A percentile compares a stretch with the other conserved stretches of the same genome.
Evolutionary conservation across 2,329 filamentous ascomycete genomes (phyloP).

Genomic region (Ophioceras dolichostomum): DNA sequence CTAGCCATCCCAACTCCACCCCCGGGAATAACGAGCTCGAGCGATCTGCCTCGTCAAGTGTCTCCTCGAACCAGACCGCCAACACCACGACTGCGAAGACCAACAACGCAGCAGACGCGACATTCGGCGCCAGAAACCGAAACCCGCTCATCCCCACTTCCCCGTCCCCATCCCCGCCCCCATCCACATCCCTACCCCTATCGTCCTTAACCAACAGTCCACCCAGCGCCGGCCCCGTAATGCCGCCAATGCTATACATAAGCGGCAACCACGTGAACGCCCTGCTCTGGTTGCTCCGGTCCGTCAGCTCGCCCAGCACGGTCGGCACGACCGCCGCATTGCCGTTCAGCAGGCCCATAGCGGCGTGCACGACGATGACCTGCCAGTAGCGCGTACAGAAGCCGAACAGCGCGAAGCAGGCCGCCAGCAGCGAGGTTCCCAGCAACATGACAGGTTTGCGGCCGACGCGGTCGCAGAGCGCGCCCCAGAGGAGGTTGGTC

Average conservation of each 20-base stretch:
- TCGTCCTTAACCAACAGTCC: conserved; percentile 60
- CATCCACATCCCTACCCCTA: background rate
- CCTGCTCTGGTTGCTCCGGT: conserved; percentile 83
- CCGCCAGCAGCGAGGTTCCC: conserved; percentile 71
- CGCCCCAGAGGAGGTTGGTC: conserved; percentile 89
- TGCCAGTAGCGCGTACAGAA: conserved; percentile 77
- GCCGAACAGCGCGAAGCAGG: conserved; percentile 76
- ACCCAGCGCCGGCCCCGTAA: conserved; percentile 85
- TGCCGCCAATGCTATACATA: conserved; percentile 89
- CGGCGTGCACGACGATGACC: conserved; percentile 69
- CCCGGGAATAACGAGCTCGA: no score
- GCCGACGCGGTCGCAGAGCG: conserved; percentile 66
- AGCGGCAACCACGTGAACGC: conserved; percentile 93
- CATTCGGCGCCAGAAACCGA: conserved; percentile 77
- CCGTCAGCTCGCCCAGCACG: conserved; percentile 87
- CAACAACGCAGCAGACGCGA: conserved; percentile 64
- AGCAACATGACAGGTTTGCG: conserved; percentile 72
- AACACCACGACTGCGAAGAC: conserved; percentile 60
- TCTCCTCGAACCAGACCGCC: conserved; percentile 78
- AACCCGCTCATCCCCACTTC: no score
- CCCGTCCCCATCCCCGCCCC: no score
- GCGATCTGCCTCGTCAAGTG: conserved; percentile 43
- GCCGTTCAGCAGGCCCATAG: conserved; percentile 90
- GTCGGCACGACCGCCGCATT: conserved; percentile 93
- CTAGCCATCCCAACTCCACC: conserved; percentile 18